Evolutionary conservation across 768 basidiomycete genomes (phyloP).

Genomic region (Coprinopsis strossmayeri): DNA sequence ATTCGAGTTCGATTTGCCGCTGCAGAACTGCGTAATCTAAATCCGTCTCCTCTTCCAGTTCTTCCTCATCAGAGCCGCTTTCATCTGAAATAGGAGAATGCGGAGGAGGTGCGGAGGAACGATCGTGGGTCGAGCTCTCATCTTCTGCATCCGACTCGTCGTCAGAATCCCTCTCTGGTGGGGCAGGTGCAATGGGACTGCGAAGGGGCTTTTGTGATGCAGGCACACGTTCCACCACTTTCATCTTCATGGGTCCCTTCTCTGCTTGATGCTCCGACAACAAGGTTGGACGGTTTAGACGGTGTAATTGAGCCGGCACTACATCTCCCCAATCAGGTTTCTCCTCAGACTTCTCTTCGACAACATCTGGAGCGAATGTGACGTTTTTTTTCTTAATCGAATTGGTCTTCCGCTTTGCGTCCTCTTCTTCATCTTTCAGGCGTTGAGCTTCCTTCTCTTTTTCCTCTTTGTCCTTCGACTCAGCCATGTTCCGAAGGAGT

Average conservation of each 20-base stretch:
- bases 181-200: constrained; percentile 11
- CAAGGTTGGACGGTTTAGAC: constrained; percentile 28
- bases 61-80: constrained; percentile 18
- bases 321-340: constrained; percentile 48
- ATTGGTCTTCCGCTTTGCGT: constrained; percentile 15
- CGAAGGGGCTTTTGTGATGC: constrained; percentile 13
- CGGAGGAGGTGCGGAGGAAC: too few species aligned
- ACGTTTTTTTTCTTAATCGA: constrained; percentile 50
- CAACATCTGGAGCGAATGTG: constrained; percentile 47
- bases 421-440: constrained; percentile 23
- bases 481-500: constrained; percentile 41
- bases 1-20: constrained; percentile 68
- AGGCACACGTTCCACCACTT: constrained; percentile 62
- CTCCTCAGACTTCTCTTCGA: constrained; percentile 12
- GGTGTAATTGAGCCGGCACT: constrained; percentile 40
- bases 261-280: constrained; percentile 29
- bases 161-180: constrained; percentile 48
- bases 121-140: neutral
- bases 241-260: constrained; percentile 54
- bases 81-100: constrained; percentile 9
- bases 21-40: constrained; percentile 61
- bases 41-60: constrained; percentile 49
- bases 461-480: constrained; percentile 32
- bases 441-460: constrained; percentile 26
- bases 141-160: constrained; percentile 52